Conservation (phyloP, 2,329 filamentous ascomycete genomes). For the Penicillium polonicum region DNA sequence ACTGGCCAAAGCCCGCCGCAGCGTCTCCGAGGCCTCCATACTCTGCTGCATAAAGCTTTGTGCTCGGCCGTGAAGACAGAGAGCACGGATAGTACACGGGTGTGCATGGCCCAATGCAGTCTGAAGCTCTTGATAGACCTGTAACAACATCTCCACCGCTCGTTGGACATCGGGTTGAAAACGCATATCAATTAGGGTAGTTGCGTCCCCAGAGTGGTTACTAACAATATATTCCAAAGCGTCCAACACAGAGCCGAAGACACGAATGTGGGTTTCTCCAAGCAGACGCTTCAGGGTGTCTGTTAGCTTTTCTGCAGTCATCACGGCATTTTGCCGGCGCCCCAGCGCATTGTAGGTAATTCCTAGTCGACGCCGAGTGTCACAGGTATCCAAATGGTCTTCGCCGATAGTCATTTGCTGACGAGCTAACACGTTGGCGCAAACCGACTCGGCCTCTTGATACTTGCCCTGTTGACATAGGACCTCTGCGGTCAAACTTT, state of each 20-base stretch:
- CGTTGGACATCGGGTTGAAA: slow-evolving; percentile 19
- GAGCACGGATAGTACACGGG: slow-evolving; percentile 26
- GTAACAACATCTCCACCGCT: slow-evolving; percentile 17
- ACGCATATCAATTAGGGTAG: slow-evolving; percentile 1
- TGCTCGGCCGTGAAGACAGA: slow-evolving; percentile 24
- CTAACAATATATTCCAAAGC: slow-evolving; percentile 25
- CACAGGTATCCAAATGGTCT: slow-evolving; percentile 31
- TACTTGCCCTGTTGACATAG: slow-evolving; percentile 26
- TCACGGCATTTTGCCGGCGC: slow-evolving; percentile 26
- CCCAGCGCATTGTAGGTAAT: slow-evolving; percentile 24
- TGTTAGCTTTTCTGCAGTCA: slow-evolving; percentile 23
- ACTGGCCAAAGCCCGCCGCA: slow-evolving; percentile 31
- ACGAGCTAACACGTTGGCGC: slow-evolving; percentile 33
- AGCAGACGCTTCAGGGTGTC: slow-evolving; percentile 24
- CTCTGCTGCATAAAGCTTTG: slow-evolving; percentile 21
- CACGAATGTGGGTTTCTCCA: slow-evolving; percentile 30
- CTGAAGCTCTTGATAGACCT: slow-evolving; percentile 23
- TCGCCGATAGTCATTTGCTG: slow-evolving; percentile 36
- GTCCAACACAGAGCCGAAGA: slow-evolving; percentile 23
- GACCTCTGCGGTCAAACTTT: slow-evolving; percentile 32
- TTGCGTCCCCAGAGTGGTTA: slow-evolving; percentile 15
- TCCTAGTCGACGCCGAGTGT: slow-evolving; percentile 30
- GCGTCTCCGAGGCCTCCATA: slow-evolving; percentile 27
- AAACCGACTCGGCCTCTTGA: slow-evolving; percentile 32
- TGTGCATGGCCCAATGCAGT: slow-evolving; percentile 23